phyloP scores from a whole-genome alignment of 108 stramenopile genomes.

The Conticribra guillardii region DNA sequence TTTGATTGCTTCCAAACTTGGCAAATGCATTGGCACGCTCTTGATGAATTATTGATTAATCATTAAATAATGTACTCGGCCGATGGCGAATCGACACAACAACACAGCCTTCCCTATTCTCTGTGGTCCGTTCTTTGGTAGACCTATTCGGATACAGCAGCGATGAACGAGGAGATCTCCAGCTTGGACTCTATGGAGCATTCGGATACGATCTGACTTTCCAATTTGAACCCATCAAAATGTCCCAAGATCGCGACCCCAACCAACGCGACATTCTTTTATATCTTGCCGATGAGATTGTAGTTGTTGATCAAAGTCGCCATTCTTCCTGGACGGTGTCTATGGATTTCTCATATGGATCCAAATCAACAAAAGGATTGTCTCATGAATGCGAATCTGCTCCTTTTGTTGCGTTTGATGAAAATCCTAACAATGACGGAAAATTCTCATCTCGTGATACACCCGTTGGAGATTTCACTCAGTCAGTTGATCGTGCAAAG shows the following conservation, averaged over 20 bases:
- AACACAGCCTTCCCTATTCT: slow-evolving; percentile 87
- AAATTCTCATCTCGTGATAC: slow-evolving; percentile 82
- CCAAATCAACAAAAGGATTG: slow-evolving; percentile 83
- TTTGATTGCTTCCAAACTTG: not conserved
- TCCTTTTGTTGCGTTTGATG: slow-evolving; percentile 63
- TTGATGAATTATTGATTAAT: too few relatives aligned
- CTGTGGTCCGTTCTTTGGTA: slow-evolving; percentile 88
- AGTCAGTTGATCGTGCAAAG: slow-evolving; percentile 88
- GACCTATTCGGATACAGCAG: slow-evolving; percentile 83
- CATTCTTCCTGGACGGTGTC: slow-evolving; percentile 90
- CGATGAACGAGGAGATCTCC: slow-evolving; percentile 80
- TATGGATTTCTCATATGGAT: slow-evolving; percentile 89
- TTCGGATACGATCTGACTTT: slow-evolving; percentile 98
- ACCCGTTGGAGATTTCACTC: slow-evolving; percentile 81
- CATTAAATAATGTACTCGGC: too few relatives aligned
- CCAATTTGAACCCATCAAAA: slow-evolving; percentile 95
- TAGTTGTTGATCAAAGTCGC: slow-evolving; percentile 94
- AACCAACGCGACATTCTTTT: slow-evolving; percentile 92
- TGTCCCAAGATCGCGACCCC: slow-evolving; percentile 81
- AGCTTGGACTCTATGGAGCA: slow-evolving; percentile 95
- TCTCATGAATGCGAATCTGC: slow-evolving; percentile 57
- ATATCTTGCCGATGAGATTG: slow-evolving; percentile 92
- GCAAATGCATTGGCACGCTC: too few relatives aligned
- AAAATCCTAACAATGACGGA: slow-evolving; percentile 45
- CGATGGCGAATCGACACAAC: not conserved